phyloP scores from a whole-genome alignment of 2,329 filamentous ascomycete species.

The Aspergillus nomiae region DNA sequence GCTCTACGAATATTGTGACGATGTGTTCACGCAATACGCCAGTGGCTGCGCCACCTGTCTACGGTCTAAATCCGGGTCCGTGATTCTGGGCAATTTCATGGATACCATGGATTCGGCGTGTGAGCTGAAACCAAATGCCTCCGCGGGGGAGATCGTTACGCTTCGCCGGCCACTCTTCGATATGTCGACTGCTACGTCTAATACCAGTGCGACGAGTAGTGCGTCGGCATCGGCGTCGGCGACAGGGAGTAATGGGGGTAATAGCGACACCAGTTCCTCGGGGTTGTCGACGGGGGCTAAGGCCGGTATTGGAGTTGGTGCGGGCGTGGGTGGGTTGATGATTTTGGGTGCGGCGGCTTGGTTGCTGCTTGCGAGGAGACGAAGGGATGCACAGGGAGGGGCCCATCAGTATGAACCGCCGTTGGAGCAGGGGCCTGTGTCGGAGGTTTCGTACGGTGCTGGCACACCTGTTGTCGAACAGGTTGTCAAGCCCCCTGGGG shows the following conservation, averaged over 20 bases:
- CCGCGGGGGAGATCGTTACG: background rate
- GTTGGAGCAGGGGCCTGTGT: background rate
- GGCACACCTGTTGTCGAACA: background rate
- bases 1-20: background rate
- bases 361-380: background rate
- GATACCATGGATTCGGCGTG: slow-evolving; percentile 2
- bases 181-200: background rate
- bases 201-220: background rate
- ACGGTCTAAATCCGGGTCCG: background rate
- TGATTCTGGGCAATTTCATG: slow-evolving; percentile 5
- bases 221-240: background rate
- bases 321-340: background rate
- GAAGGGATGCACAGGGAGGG: background rate
- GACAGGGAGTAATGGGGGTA: background rate
- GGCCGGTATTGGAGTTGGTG: background rate
- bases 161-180: background rate
- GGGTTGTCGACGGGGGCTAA: background rate
- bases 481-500: background rate
- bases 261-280: background rate
- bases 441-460: background rate
- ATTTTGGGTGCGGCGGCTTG: background rate
- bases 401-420: background rate
- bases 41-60: background rate
- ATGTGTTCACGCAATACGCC: background rate
- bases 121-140: background rate